Evolutionary conservation across 495 filamentous ascomycete species (phyloP).

Genomic region (Chaetomium tenue): DNA sequence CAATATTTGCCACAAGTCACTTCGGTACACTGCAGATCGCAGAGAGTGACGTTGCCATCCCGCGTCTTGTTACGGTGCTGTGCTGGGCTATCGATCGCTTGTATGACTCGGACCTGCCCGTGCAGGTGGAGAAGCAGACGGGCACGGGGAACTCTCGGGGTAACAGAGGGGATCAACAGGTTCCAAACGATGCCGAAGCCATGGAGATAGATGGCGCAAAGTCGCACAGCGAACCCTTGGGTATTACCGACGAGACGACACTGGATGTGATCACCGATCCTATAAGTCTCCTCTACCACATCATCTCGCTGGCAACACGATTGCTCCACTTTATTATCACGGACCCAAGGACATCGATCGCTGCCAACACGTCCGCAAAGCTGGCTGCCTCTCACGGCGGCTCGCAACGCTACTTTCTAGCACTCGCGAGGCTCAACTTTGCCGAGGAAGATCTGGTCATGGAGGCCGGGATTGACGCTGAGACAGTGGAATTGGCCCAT

Average conservation of each 20-base stretch:
- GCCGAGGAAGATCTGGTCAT: constrained; percentile 47
- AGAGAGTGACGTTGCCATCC: constrained; percentile 41
- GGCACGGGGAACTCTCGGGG: background rate
- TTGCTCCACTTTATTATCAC: constrained; percentile 48
- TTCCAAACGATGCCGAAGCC: background rate
- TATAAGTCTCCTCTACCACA: constrained; percentile 22
- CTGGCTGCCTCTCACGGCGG: constrained; percentile 38
- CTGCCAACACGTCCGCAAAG: constrained; percentile 41
- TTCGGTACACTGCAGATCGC: constrained; percentile 44
- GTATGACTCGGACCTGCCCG: constrained; percentile 43
- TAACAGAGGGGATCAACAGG: background rate
- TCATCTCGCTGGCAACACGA: constrained; percentile 34
- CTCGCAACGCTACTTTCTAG: constrained; percentile 45
- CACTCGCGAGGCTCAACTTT: constrained; percentile 47
- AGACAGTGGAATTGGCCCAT: constrained; percentile 49
- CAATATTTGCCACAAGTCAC: constrained; percentile 38
- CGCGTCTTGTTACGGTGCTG: constrained; percentile 41
- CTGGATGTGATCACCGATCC: background rate
- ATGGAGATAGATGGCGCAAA: background rate
- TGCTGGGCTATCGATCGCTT: constrained; percentile 45
- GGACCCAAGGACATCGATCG: constrained; percentile 34
- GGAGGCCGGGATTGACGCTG: constrained; percentile 39
- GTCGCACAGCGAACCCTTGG: background rate
- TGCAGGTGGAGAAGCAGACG: background rate
- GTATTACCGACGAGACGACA: background rate